Percentiles rank a stretch among this genome's conserved stretches.
These are phyloP conservation scores for Syzygium malaccense DNA, from an alignment of 441 rosid genomes.

Conservation along the genomic window DNA sequence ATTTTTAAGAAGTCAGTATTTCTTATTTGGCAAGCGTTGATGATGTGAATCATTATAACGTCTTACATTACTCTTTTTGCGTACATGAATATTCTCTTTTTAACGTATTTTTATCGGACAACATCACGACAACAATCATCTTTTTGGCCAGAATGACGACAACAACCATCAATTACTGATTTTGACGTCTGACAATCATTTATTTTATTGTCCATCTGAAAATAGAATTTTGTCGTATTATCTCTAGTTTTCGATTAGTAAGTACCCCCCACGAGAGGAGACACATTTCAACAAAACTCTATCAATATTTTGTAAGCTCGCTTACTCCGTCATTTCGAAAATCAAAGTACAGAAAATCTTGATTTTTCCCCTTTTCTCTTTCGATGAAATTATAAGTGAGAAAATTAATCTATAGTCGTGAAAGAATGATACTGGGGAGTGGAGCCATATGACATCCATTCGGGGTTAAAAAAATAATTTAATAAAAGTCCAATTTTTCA, in stretches of 20 bases:
- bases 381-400: not conserved
- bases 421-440: not conserved
- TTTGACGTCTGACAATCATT: not conserved
- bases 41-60: not conserved
- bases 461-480: not conserved
- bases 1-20: not conserved
- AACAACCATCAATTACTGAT: not conserved
- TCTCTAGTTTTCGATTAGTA: not conserved
- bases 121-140: not conserved
- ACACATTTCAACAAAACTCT: not conserved
- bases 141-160: not conserved
- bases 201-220: not conserved
- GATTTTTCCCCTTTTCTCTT: not conserved
- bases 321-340: not conserved
- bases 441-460: not conserved
- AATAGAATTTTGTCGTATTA: not conserved
- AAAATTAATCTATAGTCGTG: not conserved
- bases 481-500: not conserved
- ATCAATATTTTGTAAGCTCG: not conserved
- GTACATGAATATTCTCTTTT: not conserved
- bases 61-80: not conserved
- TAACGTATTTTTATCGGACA: not conserved
- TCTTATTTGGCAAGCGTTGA: not conserved
- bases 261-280: too few species aligned
- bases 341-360: not conserved